Conservation (phyloP, 2,329 filamentous ascomycete genomes). For the Scorias spongiosa region DNA sequence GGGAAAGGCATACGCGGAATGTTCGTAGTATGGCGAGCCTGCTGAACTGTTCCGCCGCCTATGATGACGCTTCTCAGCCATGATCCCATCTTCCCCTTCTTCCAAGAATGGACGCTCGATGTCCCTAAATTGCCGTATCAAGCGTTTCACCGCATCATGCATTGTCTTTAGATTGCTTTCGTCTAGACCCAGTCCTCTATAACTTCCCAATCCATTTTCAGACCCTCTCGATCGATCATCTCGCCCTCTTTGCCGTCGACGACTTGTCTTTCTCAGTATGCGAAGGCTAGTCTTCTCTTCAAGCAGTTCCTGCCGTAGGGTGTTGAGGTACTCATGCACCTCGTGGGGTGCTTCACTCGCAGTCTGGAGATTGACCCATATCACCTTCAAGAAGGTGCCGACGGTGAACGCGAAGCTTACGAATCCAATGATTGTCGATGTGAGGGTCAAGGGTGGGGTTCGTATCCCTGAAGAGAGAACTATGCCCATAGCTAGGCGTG, state of each 20-base stretch:
- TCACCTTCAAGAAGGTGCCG: slow-evolving; percentile 26
- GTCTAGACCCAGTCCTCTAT: slow-evolving; percentile 17
- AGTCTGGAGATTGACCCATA: slow-evolving; percentile 26
- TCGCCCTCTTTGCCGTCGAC: slow-evolving; percentile 4
- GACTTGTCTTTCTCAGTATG: slow-evolving; percentile 10
- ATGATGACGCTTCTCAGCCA: slow-evolving; percentile 7
- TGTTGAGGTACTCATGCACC: slow-evolving; percentile 26
- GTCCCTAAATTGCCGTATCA: slow-evolving; percentile 22
- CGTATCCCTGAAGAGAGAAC: slow-evolving; percentile 13
- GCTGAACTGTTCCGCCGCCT: slow-evolving; percentile 8
- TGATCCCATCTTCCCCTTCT: slow-evolving; percentile 12
- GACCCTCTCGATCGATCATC: slow-evolving; percentile 1
- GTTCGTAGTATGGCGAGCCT: slow-evolving; percentile 11
- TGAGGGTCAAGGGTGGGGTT: slow-evolving; percentile 22
- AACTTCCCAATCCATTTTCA: slow-evolving; percentile 9
- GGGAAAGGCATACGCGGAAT: slow-evolving; percentile 15
- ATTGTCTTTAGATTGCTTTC: slow-evolving; percentile 22
- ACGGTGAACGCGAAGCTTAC: slow-evolving; percentile 29
- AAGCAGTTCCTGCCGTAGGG: slow-evolving; percentile 25
- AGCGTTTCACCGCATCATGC: slow-evolving; percentile 19
- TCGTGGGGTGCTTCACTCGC: slow-evolving; percentile 22
- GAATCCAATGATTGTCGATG: slow-evolving; percentile 24
- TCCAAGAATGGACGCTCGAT: slow-evolving; percentile 25
- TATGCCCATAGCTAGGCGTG: slow-evolving; percentile 15
- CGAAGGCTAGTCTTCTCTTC: slow-evolving; percentile 25